Evolutionary conservation across 257 asterid genomes (phyloP).

Genomic region (Lithospermum erythrorhizon): DNA sequence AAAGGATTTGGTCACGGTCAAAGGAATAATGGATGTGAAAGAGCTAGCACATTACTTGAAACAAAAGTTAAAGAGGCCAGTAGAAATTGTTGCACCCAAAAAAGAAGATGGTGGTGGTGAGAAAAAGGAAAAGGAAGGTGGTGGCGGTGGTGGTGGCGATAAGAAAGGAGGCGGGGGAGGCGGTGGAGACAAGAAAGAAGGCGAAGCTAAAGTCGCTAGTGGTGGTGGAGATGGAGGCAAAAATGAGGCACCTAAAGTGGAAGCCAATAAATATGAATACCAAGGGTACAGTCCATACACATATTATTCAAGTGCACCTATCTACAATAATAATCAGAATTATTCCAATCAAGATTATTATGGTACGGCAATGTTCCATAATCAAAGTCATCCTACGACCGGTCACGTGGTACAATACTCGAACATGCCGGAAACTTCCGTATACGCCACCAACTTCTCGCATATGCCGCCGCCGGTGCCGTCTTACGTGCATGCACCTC

Average conservation of each 20-base stretch:
- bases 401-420: conserved; percentile 31
- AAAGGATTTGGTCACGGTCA: conserved; percentile 63
- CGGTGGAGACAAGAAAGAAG: conserved; percentile 12
- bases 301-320: conserved; percentile 31
- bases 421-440: neutral
- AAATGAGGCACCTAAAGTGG: conserved; percentile 26
- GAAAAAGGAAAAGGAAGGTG: conserved; percentile 6
- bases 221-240: conserved; percentile 15
- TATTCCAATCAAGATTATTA: conserved; percentile 42
- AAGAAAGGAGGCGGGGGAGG: conserved; percentile 5
- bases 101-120: conserved; percentile 37
- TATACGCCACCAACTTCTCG: conserved; percentile 1
- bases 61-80: conserved; percentile 42
- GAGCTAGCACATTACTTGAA: conserved; percentile 50
- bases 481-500: conserved; percentile 16
- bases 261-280: conserved; percentile 46
- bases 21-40: conserved; percentile 66
- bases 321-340: conserved; percentile 30
- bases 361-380: conserved; percentile 24
- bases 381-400: conserved; percentile 16
- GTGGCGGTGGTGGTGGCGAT: conserved; percentile 26
- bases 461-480: conserved; percentile 53
- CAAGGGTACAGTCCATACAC: conserved; percentile 14
- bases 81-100: conserved; percentile 56
- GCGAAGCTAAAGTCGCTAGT: too few species aligned